phyloP scores from a whole-genome alignment of 176 grass and related monocot genomes.

The Zizania latifolia region DNA sequence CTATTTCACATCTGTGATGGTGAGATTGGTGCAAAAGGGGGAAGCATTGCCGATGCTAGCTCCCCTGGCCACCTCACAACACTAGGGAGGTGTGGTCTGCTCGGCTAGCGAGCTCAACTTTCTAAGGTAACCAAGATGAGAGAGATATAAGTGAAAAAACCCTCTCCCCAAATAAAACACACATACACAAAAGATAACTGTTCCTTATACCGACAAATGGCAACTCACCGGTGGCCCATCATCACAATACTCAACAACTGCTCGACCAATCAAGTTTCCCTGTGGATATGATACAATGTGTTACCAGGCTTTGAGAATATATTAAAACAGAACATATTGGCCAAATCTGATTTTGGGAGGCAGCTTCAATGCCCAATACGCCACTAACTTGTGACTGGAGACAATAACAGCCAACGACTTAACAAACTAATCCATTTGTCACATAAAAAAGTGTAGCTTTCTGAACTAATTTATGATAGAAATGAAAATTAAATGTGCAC shows the following conservation, averaged over 20 bases:
- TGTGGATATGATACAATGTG: conserved; percentile 16
- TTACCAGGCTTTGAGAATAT: background rate
- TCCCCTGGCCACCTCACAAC: no score
- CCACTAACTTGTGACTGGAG: background rate
- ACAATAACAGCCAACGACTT: background rate
- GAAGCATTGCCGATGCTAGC: no score
- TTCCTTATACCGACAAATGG: background rate
- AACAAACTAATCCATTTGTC: background rate
- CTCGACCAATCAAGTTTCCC: conserved; percentile 94
- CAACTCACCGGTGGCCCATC: conserved; percentile 71
- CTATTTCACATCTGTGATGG: no score
- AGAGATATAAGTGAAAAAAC: background rate
- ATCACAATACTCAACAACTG: conserved; percentile 77
- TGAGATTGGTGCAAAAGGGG: no score
- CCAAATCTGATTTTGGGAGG: background rate
- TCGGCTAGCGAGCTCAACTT: no score
- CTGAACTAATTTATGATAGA: background rate
- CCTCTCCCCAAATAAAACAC: background rate
- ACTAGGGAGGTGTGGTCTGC: no score
- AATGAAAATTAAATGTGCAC: conserved; percentile 13
- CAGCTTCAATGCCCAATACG: background rate
- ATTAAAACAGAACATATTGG: background rate
- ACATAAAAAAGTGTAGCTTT: background rate
- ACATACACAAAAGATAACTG: background rate
- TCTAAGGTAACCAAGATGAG: background rate